A percentile compares a stretch with the other conserved stretches of the same genome.
These are phyloP conservation scores for Rhizopogon vesiculosus DNA, from an alignment of 768 basidiomycete species.

Conservation along the genomic window DNA sequence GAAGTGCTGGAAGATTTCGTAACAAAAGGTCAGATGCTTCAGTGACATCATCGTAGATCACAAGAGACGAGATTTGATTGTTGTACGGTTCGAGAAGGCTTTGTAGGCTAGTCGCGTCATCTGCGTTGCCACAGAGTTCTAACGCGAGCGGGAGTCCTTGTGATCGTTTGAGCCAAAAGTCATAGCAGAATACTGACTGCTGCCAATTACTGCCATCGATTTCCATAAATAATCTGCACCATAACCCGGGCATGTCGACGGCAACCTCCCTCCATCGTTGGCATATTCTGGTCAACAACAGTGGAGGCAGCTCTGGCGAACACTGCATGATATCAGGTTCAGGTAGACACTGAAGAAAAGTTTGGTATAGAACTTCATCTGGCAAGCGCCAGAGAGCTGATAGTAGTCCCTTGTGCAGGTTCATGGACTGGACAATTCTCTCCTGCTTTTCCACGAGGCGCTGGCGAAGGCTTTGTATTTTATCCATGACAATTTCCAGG, in stretches of 20 bases:
- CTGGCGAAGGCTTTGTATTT: constrained; percentile 6
- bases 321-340: constrained; percentile 16
- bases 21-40: constrained; percentile 9
- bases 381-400: constrained; percentile 36
- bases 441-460: constrained; percentile 12
- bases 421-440: constrained; percentile 11
- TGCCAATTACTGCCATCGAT: constrained; percentile 1
- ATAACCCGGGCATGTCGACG: constrained; percentile 36
- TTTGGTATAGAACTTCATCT: constrained; percentile 40
- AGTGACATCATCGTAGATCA: constrained; percentile 9
- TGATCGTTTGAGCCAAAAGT: constrained; percentile 9
- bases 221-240: constrained; percentile 36
- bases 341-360: constrained; percentile 37
- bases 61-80: neutral
- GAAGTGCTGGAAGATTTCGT: constrained; percentile 12
- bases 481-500: constrained; percentile 14
- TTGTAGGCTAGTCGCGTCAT: neutral
- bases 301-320: constrained; percentile 23
- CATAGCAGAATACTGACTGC: constrained; percentile 10
- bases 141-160: constrained; percentile 13
- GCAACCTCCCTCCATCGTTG: constrained; percentile 37
- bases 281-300: constrained; percentile 36
- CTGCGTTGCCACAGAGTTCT: constrained; percentile 5
- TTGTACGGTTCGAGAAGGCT: constrained; percentile 13
- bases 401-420: constrained; percentile 16